These are phyloP conservation scores for Suillus discolor DNA, from an alignment of 768 basidiomycete genomes.

Conservation along the genomic window DNA sequence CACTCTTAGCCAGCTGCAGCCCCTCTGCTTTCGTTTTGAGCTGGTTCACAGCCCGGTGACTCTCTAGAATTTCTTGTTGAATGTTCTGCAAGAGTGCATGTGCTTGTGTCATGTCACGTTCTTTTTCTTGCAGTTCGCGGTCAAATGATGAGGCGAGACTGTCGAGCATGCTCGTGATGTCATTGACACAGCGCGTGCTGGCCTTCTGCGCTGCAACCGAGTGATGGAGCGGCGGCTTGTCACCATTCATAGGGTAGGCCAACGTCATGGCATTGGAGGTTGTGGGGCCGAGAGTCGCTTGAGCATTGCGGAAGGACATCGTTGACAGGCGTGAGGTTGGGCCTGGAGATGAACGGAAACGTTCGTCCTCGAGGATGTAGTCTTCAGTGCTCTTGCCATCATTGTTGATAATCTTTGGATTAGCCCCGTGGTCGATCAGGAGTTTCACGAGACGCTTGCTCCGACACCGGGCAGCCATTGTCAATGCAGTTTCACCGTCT, in stretches of 20 bases:
- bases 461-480: slow-evolving; percentile 93
- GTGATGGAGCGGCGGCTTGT: slow-evolving; percentile 77
- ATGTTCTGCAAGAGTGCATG: slow-evolving; percentile 84
- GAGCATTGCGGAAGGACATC: slow-evolving; percentile 76
- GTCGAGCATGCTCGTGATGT: slow-evolving; percentile 85
- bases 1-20: slow-evolving; percentile 58
- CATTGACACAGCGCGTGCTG: slow-evolving; percentile 81
- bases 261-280: slow-evolving; percentile 22
- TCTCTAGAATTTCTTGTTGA: slow-evolving; percentile 87
- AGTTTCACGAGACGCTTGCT: slow-evolving; percentile 95
- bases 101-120: slow-evolving; percentile 89
- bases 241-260: slow-evolving; percentile 50
- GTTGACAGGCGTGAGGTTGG: slow-evolving; percentile 65
- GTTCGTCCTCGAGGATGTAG: slow-evolving; percentile 97
- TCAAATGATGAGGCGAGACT: slow-evolving; percentile 89
- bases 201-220: slow-evolving; percentile 86
- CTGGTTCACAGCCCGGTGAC: slow-evolving; percentile 72
- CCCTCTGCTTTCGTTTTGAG: slow-evolving; percentile 70
- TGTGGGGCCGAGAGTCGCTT: slow-evolving; percentile 52
- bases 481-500: slow-evolving; percentile 96
- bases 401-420: slow-evolving; percentile 91
- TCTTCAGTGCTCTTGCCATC: slow-evolving; percentile 98
- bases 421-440: slow-evolving; percentile 93
- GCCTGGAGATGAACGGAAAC: slow-evolving; percentile 89
- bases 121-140: slow-evolving; percentile 87